A percentile compares a stretch with the other conserved stretches of the same genome.
phyloP scores from a whole-genome alignment of 148 eudicot species.

The Rhododendron simsii region DNA sequence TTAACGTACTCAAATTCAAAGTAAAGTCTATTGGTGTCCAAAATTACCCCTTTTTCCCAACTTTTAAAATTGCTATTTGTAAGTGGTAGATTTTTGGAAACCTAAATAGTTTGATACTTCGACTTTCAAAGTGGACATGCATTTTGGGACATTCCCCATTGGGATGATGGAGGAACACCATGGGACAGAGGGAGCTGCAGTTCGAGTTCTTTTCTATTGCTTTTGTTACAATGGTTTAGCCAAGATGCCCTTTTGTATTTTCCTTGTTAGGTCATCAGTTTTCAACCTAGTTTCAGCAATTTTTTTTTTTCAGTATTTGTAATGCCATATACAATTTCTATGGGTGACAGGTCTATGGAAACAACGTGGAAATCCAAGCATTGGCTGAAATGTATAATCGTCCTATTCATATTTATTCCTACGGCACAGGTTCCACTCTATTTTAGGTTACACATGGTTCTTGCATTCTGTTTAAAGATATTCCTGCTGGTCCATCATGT shows the following conservation, averaged over 20 bases:
- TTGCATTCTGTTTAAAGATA: not conserved
- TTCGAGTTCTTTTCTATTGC: not conserved
- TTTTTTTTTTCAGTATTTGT: not conserved
- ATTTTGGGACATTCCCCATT: not conserved
- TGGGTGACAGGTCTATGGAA: constrained; percentile 81
- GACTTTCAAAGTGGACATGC: not conserved
- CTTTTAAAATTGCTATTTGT: not conserved
- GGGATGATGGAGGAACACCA: not conserved
- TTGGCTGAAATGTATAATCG: constrained; percentile 95
- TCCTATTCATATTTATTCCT: constrained; percentile 97
- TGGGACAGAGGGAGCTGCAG: not conserved
- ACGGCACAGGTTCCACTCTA: constrained; percentile 64
- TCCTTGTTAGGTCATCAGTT: not conserved
- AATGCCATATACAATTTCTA: not conserved
- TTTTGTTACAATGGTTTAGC: not conserved
- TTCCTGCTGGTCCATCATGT: not conserved
- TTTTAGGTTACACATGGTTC: not conserved
- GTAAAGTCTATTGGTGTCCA: not conserved
- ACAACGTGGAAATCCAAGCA: constrained; percentile 93
- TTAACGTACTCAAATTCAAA: not conserved
- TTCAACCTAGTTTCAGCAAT: not conserved
- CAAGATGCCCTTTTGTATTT: not conserved
- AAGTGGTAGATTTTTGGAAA: not conserved
- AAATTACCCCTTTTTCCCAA: not conserved
- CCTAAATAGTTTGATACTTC: not conserved